Base-by-base conservation (phyloP, 768 basidiomycete species). In the Pleurotus citrinopileatus region DNA sequence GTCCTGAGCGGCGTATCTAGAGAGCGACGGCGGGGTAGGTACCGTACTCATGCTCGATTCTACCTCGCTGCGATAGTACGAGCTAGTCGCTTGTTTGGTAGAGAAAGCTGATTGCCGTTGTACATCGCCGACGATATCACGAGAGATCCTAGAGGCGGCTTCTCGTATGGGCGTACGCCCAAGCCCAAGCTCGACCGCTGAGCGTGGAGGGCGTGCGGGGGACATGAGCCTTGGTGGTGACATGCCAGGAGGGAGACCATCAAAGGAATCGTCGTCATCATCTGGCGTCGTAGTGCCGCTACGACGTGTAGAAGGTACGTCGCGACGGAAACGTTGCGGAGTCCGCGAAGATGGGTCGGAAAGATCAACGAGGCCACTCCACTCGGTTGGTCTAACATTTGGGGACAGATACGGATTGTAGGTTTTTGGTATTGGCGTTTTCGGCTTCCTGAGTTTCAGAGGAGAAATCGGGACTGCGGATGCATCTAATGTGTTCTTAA, bases 331-430 rank as follows among this genome's bases (percentile, higher is more conserved):
- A 57, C 71, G 76, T 52, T 65, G 71, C 17, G 79, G 80, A 15
- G 81, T 81, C 19, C 70, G 61, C 15, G 79, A 69, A 25, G 75
- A 73, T 4, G 83, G 77, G 55, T 82, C 81, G 15, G 78, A 75
- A 2, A 91, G 77, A 67, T 95, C 82, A 28, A 91, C 85, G 28
- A 93, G 68, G 8, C 89, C 89, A 61, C 80, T 80, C 88, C 89
- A 91, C 13, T 83, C 69, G 8, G 70, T 67, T 2, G 84, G 78
- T 4, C 76, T 65, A 2, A 70, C 68, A 44, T 78, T 73, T 3
- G 75, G 64, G 0, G 84, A 77, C 5, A 89, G 74, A 63, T 87
- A 84, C 1, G 85, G 83, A 54, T 87, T 88, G 10, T 74, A 69
- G 26, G 69, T 68, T 57, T 81, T 83, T 17, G 76, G 67, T 23